Percentiles rank a stretch among this genome's conserved stretches.
Evolutionary conservation across 768 basidiomycete species (phyloP).

Genomic region (Leccinellum rugosiceps): DNA sequence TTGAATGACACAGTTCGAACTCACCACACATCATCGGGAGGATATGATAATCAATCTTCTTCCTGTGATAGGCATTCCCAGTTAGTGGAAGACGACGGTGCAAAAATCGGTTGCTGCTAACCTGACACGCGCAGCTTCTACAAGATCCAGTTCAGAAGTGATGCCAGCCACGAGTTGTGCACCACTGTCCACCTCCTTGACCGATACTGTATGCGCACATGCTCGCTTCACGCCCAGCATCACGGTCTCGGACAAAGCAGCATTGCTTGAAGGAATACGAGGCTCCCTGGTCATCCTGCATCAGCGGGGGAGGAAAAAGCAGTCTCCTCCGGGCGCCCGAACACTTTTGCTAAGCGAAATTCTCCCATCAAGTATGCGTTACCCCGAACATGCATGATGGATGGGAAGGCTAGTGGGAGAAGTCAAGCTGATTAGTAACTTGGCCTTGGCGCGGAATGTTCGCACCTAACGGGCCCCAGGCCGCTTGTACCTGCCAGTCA

Average conservation of each 20-base stretch:
- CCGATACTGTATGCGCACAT: conserved; percentile 25
- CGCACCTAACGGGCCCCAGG: too few relatives aligned
- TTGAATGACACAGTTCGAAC: conserved; percentile 24
- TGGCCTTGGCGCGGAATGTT: too few relatives aligned
- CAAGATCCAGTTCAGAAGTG: conserved; percentile 43
- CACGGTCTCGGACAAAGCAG: conserved; percentile 8
- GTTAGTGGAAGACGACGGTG: not conserved
- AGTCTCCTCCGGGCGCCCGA: too few relatives aligned
- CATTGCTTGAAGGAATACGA: not conserved
- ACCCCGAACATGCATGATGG: too few relatives aligned
- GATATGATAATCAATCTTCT: conserved; percentile 67
- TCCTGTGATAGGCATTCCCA: conserved; percentile 25
- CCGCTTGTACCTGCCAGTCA: too few relatives aligned
- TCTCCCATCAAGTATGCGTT: conserved; percentile 18
- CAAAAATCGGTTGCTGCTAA: conserved; percentile 15
- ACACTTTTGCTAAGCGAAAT: conserved; percentile 18
- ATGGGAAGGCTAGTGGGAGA: too few relatives aligned
- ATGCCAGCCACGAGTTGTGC: conserved; percentile 53
- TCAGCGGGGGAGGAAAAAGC: too few relatives aligned
- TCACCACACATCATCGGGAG: conserved; percentile 70
- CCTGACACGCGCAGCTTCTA: conserved; percentile 52
- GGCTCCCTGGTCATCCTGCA: too few relatives aligned
- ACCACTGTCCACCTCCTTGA: conserved; percentile 56
- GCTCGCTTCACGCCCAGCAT: conserved; percentile 9
- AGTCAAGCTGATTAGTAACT: too few relatives aligned